Conservation (phyloP, 2,329 filamentous ascomycete species). For the Monosporascus sp. region DNA sequence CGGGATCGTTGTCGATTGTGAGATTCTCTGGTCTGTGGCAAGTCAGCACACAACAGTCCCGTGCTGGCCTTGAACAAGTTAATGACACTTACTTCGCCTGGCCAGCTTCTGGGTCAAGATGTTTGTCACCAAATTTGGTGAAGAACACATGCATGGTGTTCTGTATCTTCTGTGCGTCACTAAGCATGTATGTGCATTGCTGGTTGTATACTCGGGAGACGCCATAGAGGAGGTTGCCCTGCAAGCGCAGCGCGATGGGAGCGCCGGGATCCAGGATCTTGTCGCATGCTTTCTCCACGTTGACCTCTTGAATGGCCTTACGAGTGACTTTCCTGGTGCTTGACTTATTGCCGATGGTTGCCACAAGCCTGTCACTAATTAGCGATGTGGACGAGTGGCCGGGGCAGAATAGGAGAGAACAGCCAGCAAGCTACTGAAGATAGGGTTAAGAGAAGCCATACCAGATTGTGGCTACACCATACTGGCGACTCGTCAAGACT, state of each 20-base stretch:
- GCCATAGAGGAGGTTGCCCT: slow-evolving; percentile 82
- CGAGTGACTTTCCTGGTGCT: slow-evolving; percentile 68
- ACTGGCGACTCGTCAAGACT: slow-evolving; percentile 79
- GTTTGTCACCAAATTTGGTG: slow-evolving; percentile 49
- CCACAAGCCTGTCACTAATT: slow-evolving; percentile 65
- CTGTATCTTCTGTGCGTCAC: slow-evolving; percentile 71
- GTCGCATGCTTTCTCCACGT: slow-evolving; percentile 79
- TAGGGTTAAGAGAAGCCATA: slow-evolving; percentile 35
- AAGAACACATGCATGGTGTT: slow-evolving; percentile 66
- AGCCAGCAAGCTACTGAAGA: not conserved
- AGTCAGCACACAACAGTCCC: not conserved
- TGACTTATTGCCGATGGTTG: slow-evolving; percentile 74
- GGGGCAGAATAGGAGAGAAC: not conserved
- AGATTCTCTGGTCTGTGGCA: slow-evolving; percentile 64
- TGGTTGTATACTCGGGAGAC: slow-evolving; percentile 80
- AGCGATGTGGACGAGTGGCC: not conserved
- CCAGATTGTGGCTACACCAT: slow-evolving; percentile 95
- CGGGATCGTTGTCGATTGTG: slow-evolving; percentile 73
- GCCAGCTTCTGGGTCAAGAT: slow-evolving; percentile 64
- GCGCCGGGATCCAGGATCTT: slow-evolving; percentile 79
- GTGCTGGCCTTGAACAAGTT: slow-evolving; percentile 5
- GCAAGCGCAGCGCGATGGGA: slow-evolving; percentile 83
- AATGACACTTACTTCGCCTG: slow-evolving; percentile 59
- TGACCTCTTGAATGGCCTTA: slow-evolving; percentile 82
- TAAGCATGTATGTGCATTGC: slow-evolving; percentile 80